These are phyloP conservation scores for Puccinia coronata DNA, from an alignment of 1,284 basidiomycete genomes.

Conservation along the genomic window DNA sequence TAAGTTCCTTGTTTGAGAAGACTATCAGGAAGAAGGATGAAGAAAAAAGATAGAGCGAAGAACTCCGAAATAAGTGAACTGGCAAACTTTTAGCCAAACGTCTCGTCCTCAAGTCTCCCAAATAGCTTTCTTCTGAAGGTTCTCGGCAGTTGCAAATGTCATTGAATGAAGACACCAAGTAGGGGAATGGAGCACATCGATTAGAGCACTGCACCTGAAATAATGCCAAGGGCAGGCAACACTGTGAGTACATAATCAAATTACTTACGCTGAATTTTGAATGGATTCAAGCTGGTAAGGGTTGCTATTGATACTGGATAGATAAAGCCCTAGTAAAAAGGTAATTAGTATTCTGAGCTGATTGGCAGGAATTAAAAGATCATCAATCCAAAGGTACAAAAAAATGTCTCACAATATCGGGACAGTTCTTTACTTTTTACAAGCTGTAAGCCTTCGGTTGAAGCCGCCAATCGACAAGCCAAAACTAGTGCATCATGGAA, in stretches of 20 bases:
- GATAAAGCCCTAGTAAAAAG: constrained; percentile 22
- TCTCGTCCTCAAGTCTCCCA: constrained; percentile 26
- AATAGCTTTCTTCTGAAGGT: constrained; percentile 14
- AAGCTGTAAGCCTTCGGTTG: constrained; percentile 14
- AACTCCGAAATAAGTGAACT: too few relatives aligned
- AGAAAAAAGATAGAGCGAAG: too few relatives aligned
- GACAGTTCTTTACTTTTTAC: constrained; percentile 29
- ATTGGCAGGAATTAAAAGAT: not conserved
- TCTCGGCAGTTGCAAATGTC: too few relatives aligned
- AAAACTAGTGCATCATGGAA: constrained; percentile 37
- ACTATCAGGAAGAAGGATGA: too few relatives aligned
- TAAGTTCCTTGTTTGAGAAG: too few relatives aligned
- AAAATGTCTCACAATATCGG: constrained; percentile 21
- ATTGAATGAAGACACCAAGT: too few relatives aligned
- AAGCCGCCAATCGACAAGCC: constrained; percentile 20
- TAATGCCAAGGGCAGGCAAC: not conserved
- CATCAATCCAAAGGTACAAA: not conserved
- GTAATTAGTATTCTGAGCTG: not conserved
- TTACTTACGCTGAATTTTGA: constrained; percentile 33
- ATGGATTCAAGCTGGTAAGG: constrained; percentile 24
- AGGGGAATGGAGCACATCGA: too few relatives aligned
- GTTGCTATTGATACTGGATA: constrained; percentile 34
- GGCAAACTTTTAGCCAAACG: not conserved
- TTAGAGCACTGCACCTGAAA: too few relatives aligned
- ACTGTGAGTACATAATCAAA: not conserved